Evolutionary conservation across 2,329 filamentous ascomycete species (phyloP).

Genomic region (Beauveria rudraprayagi): DNA sequence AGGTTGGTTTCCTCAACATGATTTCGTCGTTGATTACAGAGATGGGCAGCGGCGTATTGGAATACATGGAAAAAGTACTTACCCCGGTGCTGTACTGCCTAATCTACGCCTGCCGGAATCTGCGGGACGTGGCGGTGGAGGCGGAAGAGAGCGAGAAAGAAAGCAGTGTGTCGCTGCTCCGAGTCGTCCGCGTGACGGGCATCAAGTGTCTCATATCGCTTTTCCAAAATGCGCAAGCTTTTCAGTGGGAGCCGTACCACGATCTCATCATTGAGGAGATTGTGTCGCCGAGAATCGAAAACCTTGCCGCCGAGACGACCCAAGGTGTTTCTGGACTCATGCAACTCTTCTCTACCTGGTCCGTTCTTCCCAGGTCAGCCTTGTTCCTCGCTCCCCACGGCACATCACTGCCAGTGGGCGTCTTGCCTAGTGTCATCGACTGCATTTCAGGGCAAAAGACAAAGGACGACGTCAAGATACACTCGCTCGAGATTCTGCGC

Average conservation of each 20-base stretch:
- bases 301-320: conserved; percentile 75
- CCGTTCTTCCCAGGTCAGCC: conserved; percentile 56
- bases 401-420: conserved; percentile 42
- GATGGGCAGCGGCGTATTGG: conserved; percentile 63
- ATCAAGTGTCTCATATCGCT: conserved; percentile 75
- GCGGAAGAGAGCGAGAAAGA: conserved; percentile 31
- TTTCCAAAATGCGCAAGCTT: conserved; percentile 63
- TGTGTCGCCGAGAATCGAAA: conserved; percentile 67
- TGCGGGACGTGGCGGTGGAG: conserved; percentile 35
- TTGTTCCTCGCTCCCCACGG: conserved; percentile 50
- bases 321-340: conserved; percentile 82
- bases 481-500: conserved; percentile 67
- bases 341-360: conserved; percentile 75
- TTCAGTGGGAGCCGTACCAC: conserved; percentile 66
- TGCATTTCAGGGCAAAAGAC: conserved; percentile 64
- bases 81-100: conserved; percentile 77
- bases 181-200: conserved; percentile 60
- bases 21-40: conserved; percentile 78
- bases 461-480: conserved; percentile 80
- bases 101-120: conserved; percentile 56
- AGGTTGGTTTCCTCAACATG: conserved; percentile 89
- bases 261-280: conserved; percentile 64
- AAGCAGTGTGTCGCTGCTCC: conserved; percentile 50
- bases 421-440: conserved; percentile 65
- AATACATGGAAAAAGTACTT: conserved; percentile 61